phyloP scores from a whole-genome alignment of 83 land plant genomes.

The Picea mariana region DNA sequence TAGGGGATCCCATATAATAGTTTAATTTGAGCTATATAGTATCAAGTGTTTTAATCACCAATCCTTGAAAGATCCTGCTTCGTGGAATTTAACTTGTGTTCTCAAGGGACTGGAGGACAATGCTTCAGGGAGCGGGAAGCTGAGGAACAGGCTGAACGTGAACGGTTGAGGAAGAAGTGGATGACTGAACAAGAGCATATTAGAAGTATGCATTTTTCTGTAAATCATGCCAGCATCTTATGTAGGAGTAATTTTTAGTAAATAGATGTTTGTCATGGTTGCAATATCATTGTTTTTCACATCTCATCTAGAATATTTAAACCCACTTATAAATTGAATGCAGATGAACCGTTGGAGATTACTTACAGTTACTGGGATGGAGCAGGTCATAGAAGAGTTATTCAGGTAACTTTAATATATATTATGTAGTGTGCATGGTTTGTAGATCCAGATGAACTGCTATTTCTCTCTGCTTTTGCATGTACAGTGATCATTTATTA shows the following conservation, averaged over 20 bases:
- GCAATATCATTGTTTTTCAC: neutral
- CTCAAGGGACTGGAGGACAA: slow-evolving; percentile 68
- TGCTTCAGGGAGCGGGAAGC: slow-evolving; percentile 97
- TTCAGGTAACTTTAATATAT: slow-evolving; percentile 50
- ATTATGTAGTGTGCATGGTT: neutral
- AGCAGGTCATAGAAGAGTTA: slow-evolving; percentile 91
- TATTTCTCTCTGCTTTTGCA: neutral
- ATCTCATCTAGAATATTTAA: neutral
- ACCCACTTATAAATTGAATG: slow-evolving; percentile 2
- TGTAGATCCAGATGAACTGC: neutral
- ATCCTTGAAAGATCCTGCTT: slow-evolving; percentile 1
- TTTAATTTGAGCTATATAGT: neutral
- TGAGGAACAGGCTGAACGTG: slow-evolving; percentile 97
- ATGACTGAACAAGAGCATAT: slow-evolving; percentile 80
- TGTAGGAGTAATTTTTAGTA: neutral
- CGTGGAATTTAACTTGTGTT: slow-evolving; percentile 22
- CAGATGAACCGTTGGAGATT: slow-evolving; percentile 96
- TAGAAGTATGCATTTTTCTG: slow-evolving; percentile 46
- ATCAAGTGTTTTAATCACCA: neutral
- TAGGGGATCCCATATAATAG: neutral
- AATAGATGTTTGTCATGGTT: neutral
- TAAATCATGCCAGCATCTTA: neutral
- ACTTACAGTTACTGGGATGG: slow-evolving; percentile 99
- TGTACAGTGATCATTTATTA: no score
- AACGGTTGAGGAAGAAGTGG: slow-evolving; percentile 86